A percentile compares a stretch with the other conserved stretches of the same genome.
Conservation (phyloP, 2,329 filamentous ascomycete genomes). For the Cladosporium sp. region DNA sequence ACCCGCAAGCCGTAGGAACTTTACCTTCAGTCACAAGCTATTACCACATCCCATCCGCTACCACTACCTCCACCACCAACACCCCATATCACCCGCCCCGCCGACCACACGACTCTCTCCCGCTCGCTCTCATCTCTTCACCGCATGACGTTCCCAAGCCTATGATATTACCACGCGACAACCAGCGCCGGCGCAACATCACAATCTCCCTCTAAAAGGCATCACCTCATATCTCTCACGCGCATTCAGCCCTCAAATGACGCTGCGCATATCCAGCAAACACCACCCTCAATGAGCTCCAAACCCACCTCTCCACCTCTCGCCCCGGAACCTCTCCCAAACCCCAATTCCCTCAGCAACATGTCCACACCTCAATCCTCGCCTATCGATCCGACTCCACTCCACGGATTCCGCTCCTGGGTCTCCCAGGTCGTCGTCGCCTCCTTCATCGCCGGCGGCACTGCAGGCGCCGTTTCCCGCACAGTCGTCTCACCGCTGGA, state of each 20-base stretch:
- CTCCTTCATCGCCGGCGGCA: conserved; percentile 89
- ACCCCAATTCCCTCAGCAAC: conserved; percentile 7
- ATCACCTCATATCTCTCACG: neutral
- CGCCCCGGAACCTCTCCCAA: conserved; percentile 1
- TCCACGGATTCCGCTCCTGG: conserved; percentile 29
- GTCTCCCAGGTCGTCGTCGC: conserved; percentile 83
- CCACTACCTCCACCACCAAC: neutral
- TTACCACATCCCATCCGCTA: neutral
- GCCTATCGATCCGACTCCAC: conserved; percentile 16
- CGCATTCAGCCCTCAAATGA: conserved; percentile 15
- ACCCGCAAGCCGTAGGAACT: neutral
- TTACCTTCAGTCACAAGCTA: neutral
- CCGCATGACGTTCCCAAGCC: neutral
- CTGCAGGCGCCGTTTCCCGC: conserved; percentile 93
- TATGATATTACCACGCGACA: conserved; percentile 16
- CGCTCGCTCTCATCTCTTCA: conserved; percentile 2
- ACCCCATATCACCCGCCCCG: neutral
- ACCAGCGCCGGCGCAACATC: conserved; percentile 12
- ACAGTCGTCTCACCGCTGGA: conserved; percentile 97
- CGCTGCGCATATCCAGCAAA: conserved; percentile 8
- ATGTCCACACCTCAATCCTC: conserved; percentile 2
- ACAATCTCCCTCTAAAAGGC: conserved; percentile 1
- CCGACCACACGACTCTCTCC: neutral
- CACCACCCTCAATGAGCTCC: neutral
- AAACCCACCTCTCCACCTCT: conserved; percentile 1